These are phyloP conservation scores for Balakata baccata DNA, from an alignment of 345 rosid genomes.

Conservation along the genomic window DNA sequence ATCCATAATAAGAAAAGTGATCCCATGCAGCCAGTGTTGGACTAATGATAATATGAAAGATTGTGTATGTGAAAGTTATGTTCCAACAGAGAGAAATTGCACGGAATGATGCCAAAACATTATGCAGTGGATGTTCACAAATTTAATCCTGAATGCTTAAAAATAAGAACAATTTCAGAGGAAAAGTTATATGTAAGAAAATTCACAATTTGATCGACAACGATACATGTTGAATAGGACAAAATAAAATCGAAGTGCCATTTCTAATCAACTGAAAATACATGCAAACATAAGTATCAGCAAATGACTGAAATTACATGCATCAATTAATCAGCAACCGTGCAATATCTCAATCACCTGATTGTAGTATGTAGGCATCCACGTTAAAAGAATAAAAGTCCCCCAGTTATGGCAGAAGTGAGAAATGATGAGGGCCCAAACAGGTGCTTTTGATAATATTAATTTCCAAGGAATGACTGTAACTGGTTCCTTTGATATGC, in stretches of 20 bases:
- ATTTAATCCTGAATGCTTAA: neutral
- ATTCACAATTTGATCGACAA: neutral
- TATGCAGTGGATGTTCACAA: neutral
- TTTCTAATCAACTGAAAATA: neutral
- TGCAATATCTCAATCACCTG: conserved; percentile 51
- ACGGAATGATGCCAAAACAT: neutral
- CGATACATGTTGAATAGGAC: neutral
- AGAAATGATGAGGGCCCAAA: conserved; percentile 93
- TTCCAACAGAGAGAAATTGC: neutral
- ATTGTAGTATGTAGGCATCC: conserved; percentile 99
- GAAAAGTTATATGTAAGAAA: neutral
- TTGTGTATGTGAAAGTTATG: neutral
- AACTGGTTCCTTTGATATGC: conserved; percentile 70
- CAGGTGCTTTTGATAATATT: conserved; percentile 86
- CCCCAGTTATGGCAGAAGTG: conserved; percentile 99
- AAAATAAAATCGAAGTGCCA: neutral
- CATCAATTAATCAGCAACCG: conserved; percentile 1
- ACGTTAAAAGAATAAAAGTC: conserved; percentile 87
- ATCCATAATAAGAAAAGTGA: neutral
- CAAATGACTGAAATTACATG: conserved; percentile 3
- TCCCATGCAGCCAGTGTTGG: neutral
- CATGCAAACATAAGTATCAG: neutral
- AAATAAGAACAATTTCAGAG: neutral
- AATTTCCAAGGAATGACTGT: conserved; percentile 90
- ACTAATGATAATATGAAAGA: neutral